These are phyloP conservation scores for Backusella luteola DNA, from an alignment of 192 early-diverging fungal genomes.

Conservation along the genomic window DNA sequence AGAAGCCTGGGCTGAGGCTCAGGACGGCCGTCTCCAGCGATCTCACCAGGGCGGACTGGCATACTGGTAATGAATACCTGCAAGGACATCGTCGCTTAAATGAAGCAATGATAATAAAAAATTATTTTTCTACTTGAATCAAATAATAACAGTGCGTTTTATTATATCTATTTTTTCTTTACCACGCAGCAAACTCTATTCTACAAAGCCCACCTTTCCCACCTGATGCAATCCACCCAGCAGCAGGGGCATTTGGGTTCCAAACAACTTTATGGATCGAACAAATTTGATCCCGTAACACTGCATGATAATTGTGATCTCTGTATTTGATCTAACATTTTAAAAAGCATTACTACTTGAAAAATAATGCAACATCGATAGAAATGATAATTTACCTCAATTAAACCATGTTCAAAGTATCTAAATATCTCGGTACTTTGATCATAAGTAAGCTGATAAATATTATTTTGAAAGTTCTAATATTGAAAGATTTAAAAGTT, in stretches of 20 bases:
- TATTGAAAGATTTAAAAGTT: neutral
- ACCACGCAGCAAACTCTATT: constrained; percentile 18
- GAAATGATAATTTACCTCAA: neutral
- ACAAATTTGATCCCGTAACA: neutral
- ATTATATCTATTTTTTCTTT: neutral
- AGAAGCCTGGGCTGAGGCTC: too few relatives aligned
- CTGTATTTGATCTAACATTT: neutral
- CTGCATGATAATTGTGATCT: neutral
- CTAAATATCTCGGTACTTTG: neutral
- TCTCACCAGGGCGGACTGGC: too few relatives aligned
- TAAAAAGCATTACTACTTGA: neutral
- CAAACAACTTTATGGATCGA: constrained; percentile 26
- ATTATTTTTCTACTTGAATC: neutral
- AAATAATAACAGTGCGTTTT: neutral
- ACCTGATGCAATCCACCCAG: constrained; percentile 34
- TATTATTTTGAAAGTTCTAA: neutral
- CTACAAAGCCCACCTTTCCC: constrained; percentile 33
- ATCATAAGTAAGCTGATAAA: constrained; percentile 9
- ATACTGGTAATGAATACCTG: too few relatives aligned
- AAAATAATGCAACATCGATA: too few relatives aligned
- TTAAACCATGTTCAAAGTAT: neutral
- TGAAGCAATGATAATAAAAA: too few relatives aligned
- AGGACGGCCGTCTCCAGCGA: too few relatives aligned
- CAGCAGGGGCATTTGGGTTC: constrained; percentile 23
- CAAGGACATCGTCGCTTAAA: too few relatives aligned